Base-by-base conservation (phyloP, 1,139 yeast species). In the Suhomyces atakaporum region DNA sequence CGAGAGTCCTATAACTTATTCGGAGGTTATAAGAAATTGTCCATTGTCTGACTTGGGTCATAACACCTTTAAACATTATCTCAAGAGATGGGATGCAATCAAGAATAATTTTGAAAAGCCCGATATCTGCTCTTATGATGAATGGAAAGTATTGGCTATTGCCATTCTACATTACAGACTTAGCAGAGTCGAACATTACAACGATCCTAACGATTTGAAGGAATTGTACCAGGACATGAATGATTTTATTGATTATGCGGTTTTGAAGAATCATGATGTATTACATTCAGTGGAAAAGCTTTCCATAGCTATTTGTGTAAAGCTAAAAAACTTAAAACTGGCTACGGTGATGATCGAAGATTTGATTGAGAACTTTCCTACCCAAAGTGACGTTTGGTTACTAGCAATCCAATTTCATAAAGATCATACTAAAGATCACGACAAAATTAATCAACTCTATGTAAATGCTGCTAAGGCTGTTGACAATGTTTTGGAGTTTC, bases 311-410 rank as follows among this genome's bases (percentile, higher is more conserved):
- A 52, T 69, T 0, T 55, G 51, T 33, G 66, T 60, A 16, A 40
- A 48, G 2, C 28, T 58, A 5, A 63, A 53, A 2, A 57, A 60
- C 15, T 16, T 52, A 0, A 58, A 49, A 0, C 42, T 40, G 18
- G 75, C 75, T 0, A 42, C 61, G 10, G 31, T 38, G 0, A 39
- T 63, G 2, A 44, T 74, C 36, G 42, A 50, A 2, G 34, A 36
- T n/a, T 45, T 77, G 20, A 38, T 66, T 4, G 48, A 50, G 3
- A 46, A 39, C 1, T 71, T 62, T 36, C 43, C 54, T 0, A 40
- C 50, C 3, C 69, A 73, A 41, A 53, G 68, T 11, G 78, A 72
- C 16, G 62, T 71, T 8, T 81, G 84, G 84, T 41, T 77, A 6
- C 63, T 57, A 36, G 68, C 69, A 7, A 53, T 60, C 29, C 62